Base-by-base conservation (phyloP, 352 stramenopile species). In the Phytophthora kernoviae region DNA sequence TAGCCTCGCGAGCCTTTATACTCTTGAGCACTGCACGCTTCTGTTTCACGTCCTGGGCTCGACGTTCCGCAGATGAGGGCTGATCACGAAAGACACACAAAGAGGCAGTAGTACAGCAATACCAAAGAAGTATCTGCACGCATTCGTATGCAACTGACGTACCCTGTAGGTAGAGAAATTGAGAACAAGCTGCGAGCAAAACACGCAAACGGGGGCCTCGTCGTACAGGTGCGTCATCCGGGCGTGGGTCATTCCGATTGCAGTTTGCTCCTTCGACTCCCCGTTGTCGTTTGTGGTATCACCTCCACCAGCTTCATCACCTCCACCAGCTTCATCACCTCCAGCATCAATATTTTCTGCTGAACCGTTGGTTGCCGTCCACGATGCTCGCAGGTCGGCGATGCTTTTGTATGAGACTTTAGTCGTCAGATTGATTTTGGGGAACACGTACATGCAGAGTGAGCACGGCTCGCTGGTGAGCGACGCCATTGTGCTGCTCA, bases 391-490 rank as follows among this genome's bases (percentile, higher is more conserved):
- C 21, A 89, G 48, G 50, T 89, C 77, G 22, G 67, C 63, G n/a
- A 89, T 85, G 47, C 76, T 83, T 43, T 89, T 89, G 61, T 77
- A 84, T 0, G 73, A 81, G n/a, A 89, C 79, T 47, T 75, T 74
- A 24, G 79, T 85, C 4, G 62, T 62, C 18, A 89, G 47, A 39
- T 75, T 87, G 27, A 64, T 81, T 63, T 89, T 89, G 5, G 75
- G 60, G 24, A 87, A 89, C 2, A 84, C 60, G 34, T 84, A 58
- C 26, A 77, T 62, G 36, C 79, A 89, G 14, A 89, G 64, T 11
- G 76, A 79, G 45, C 79, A 89, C 2, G 79, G 57, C 21, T 87
- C 79, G 15, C 68, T 87, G 26, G 69, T 86, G 40, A 88, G 50
- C 8, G 60, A 50, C 9, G 74, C 71, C 69, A 83, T 85, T n/a